phyloP scores from a whole-genome alignment of 306 rosid species.

The Lagenaria siceraria region DNA sequence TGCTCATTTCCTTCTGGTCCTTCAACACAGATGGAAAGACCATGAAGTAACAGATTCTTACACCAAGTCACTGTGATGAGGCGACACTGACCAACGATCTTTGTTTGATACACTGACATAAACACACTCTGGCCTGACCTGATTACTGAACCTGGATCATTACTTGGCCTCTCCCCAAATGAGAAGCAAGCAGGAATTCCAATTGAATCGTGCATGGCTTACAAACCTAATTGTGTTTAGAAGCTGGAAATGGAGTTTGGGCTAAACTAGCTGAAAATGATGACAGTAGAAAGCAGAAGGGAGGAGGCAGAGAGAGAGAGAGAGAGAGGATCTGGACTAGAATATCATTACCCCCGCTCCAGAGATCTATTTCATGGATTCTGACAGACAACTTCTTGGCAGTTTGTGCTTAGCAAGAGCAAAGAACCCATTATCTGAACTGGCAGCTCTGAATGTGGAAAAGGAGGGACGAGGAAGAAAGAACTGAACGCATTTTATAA shows the following conservation, averaged over 20 bases:
- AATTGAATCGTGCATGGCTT: constrained; percentile 66
- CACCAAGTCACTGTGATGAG: constrained; percentile 80
- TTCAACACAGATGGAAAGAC: constrained; percentile 63
- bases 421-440: constrained; percentile 11
- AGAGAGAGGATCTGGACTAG: constrained; percentile 1
- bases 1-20: constrained; percentile 34
- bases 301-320: neutral
- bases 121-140: constrained; percentile 57
- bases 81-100: constrained; percentile 62
- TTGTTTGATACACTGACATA: constrained; percentile 57
- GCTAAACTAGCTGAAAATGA: neutral
- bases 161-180: constrained; percentile 27
- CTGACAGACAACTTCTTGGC: neutral
- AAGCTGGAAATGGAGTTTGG: neutral
- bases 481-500: constrained; percentile 1
- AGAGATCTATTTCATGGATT: constrained; percentile 9
- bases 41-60: constrained; percentile 67
- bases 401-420: constrained; percentile 5
- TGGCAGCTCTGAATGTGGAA: constrained; percentile 12
- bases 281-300: neutral
- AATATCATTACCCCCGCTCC: constrained; percentile 4
- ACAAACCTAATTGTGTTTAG: neutral
- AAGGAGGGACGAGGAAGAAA: constrained; percentile 5
- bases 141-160: constrained; percentile 33
- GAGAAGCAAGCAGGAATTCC: constrained; percentile 72